Percentiles rank a stretch among this genome's conserved stretches.
Conservation (phyloP, 2,329 filamentous ascomycete species). For the Aschersonia sp. region DNA sequence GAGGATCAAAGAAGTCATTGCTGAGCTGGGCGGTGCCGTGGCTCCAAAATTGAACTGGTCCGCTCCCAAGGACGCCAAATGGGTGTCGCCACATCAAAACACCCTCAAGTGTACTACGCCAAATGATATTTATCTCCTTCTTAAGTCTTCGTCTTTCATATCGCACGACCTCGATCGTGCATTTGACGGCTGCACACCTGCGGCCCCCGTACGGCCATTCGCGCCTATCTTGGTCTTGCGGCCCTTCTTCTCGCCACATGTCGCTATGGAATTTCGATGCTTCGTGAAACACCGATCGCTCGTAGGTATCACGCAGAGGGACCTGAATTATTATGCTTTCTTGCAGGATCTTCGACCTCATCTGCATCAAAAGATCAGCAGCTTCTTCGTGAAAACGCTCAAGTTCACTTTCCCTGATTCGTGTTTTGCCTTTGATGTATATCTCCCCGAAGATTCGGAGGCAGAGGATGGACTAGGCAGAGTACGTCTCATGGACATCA, state of each 20-base stretch:
- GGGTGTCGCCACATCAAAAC: constrained; percentile 74
- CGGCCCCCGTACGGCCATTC: constrained; percentile 32
- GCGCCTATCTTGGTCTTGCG: constrained; percentile 72
- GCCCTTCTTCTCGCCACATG: constrained; percentile 78
- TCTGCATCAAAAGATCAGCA: constrained; percentile 52
- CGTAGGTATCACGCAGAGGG: constrained; percentile 74
- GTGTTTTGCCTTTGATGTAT: constrained; percentile 83
- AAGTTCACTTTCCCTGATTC: constrained; percentile 69
- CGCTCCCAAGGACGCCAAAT: constrained; percentile 86
- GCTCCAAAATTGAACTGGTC: constrained; percentile 97
- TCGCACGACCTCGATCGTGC: constrained; percentile 90
- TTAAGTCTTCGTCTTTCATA: constrained; percentile 91
- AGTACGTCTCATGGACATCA: constrained; percentile 84
- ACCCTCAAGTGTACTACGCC: constrained; percentile 80
- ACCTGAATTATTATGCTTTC: constrained; percentile 84
- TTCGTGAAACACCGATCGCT: constrained; percentile 77
- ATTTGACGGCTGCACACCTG: constrained; percentile 54
- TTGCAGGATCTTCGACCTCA: constrained; percentile 48
- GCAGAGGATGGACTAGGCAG: constrained; percentile 48
- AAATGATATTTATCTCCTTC: constrained; percentile 83
- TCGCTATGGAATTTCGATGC: constrained; percentile 85
- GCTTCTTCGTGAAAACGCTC: constrained; percentile 65
- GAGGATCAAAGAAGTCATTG: constrained; percentile 61
- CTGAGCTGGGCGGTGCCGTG: constrained; percentile 70
- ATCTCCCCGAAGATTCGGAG: constrained; percentile 55